Evolutionary conservation across 2,329 filamentous ascomycete genomes (phyloP).

Genomic region (Aspergillus neotritici): DNA sequence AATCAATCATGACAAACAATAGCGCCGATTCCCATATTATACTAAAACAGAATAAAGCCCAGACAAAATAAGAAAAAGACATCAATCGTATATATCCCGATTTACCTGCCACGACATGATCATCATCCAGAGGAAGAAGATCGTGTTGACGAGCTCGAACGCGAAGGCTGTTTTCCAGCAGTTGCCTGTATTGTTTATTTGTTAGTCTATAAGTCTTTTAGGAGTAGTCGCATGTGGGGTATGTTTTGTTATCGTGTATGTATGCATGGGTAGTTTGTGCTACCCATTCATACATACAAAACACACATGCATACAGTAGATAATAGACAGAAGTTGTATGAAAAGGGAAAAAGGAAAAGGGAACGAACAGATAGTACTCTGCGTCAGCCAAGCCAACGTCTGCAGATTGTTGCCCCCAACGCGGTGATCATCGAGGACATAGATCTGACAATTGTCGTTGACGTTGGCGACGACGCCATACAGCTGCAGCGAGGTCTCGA

Average conservation of each 20-base stretch:
- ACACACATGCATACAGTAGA: background rate
- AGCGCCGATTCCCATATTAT: constrained; percentile 2
- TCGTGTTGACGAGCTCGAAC: constrained; percentile 57
- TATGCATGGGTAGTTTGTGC: too few species aligned
- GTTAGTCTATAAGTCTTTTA: constrained; percentile 7
- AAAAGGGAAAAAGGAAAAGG: background rate
- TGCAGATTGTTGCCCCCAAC: constrained; percentile 46
- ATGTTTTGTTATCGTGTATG: too few species aligned
- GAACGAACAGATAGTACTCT: constrained; percentile 55
- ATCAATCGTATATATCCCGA: constrained; percentile 26
- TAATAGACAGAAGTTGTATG: background rate
- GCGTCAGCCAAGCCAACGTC: constrained; percentile 58
- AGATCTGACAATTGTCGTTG: constrained; percentile 54
- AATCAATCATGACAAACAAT: background rate
- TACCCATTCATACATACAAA: background rate
- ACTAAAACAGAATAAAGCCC: background rate
- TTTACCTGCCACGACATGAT: constrained; percentile 55
- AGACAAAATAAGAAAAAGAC: background rate
- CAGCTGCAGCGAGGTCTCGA: constrained; percentile 58
- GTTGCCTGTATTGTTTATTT: constrained; percentile 42
- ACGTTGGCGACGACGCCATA: constrained; percentile 54
- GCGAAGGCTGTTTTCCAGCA: constrained; percentile 60
- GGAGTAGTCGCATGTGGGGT: too few species aligned
- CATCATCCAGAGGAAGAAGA: constrained; percentile 64
- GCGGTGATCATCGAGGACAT: constrained; percentile 43